Evolutionary conservation across 306 rosid species (phyloP).

Genomic region (Acmispon strigosus): DNA sequence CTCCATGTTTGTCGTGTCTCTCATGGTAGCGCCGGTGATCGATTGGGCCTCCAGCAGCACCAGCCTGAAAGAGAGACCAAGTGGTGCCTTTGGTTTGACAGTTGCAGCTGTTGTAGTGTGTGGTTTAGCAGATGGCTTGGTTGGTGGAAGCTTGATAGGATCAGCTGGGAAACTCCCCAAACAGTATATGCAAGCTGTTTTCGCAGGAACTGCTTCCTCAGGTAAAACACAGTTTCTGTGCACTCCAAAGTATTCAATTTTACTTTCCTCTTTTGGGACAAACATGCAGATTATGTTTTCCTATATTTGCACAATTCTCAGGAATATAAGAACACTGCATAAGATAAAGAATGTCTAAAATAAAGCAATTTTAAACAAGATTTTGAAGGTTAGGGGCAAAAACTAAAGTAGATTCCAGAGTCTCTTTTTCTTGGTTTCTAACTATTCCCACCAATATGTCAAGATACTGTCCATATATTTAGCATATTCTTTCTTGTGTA

Average conservation of each 20-base stretch:
- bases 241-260: conserved; percentile 4
- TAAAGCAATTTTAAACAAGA: conserved; percentile 10
- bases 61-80: conserved; percentile 22
- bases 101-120: conserved; percentile 33
- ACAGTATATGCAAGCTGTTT: conserved; percentile 91
- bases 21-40: conserved; percentile 55
- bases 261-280: conserved; percentile 1
- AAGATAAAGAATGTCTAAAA: not conserved
- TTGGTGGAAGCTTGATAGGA: conserved; percentile 82
- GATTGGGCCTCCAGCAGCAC: conserved; percentile 44
- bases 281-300: not conserved
- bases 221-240: conserved; percentile 35
- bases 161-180: conserved; percentile 91
- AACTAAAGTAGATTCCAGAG: conserved; percentile 13
- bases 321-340: not conserved
- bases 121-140: conserved; percentile 74
- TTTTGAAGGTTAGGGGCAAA: conserved; percentile 7
- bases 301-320: conserved; percentile 4
- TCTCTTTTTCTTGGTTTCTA: not conserved
- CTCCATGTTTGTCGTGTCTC: conserved; percentile 49
- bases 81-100: conserved; percentile 42
- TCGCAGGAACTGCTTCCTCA: conserved; percentile 94
- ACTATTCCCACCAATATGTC: not conserved
- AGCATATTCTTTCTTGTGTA: conserved; percentile 16
- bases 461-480: not conserved